Conservation (phyloP, 2,329 filamentous ascomycete species). For the Claviceps africana region DNA sequence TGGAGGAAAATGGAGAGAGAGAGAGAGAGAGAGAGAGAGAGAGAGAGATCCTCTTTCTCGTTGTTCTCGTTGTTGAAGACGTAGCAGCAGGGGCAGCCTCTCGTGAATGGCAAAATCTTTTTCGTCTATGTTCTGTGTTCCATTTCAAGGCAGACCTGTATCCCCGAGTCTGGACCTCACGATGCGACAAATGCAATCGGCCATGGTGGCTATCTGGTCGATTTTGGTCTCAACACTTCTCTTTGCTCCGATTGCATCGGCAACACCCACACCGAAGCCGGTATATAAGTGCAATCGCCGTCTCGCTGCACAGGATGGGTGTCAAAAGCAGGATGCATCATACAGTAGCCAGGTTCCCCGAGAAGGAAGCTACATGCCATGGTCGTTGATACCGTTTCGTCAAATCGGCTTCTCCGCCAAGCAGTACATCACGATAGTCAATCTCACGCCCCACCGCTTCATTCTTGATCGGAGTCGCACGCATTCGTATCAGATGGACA, state of each 20-base stretch:
- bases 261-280: background rate
- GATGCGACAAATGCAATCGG: background rate
- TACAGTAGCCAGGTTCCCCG: conserved; percentile 4
- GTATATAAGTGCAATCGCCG: background rate
- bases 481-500: conserved; percentile 18
- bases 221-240: background rate
- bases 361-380: conserved; percentile 6
- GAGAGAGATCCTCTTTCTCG: background rate
- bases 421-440: conserved; percentile 21
- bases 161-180: background rate
- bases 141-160: no score
- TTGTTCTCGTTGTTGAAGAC: background rate
- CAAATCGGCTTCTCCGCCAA: conserved; percentile 6
- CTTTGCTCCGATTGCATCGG: background rate
- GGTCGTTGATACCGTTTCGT: conserved; percentile 2
- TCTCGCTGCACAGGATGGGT: background rate
- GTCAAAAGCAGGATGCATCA: conserved; percentile 4
- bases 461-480: conserved; percentile 13
- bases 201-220: background rate
- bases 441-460: conserved; percentile 20
- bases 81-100: background rate
- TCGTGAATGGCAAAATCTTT: background rate
- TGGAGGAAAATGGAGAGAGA: no score
- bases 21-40: no score
- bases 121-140: background rate